A percentile compares a stretch with the other conserved stretches of the same genome.
Evolutionary conservation across 75 land plant species (phyloP).

Genomic region (Sequoiadendron giganteum): DNA sequence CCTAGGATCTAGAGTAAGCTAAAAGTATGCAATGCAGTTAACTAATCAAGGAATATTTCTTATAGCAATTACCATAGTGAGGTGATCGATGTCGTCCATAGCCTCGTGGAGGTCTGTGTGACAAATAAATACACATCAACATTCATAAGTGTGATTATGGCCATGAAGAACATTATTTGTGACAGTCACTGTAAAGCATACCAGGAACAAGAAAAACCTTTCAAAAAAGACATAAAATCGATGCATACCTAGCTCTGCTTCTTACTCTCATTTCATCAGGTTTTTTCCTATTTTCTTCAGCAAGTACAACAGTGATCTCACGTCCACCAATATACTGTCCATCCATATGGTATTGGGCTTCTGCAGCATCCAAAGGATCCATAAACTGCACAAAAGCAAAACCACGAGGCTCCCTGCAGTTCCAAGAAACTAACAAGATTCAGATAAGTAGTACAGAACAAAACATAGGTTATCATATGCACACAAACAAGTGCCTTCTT

Average conservation of each 20-base stretch:
- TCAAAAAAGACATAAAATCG: not conserved
- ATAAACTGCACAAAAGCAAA: constrained; percentile 85
- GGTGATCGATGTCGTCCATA: constrained; percentile 9
- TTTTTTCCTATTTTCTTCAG: constrained; percentile 72
- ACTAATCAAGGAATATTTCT: not conserved
- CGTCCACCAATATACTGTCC: constrained; percentile 61
- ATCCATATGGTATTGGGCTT: constrained; percentile 73
- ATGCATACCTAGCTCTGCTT: constrained; percentile 39
- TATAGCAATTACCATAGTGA: not conserved
- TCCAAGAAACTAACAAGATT: not conserved
- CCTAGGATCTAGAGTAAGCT: not conserved
- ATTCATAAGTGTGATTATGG: not conserved
- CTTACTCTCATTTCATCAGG: constrained; percentile 72
- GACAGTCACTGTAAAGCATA: not conserved
- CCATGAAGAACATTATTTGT: not conserved
- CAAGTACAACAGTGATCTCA: constrained; percentile 77
- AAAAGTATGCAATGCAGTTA: not conserved
- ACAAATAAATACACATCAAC: not conserved
- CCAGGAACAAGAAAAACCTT: no score
- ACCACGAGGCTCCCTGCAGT: constrained; percentile 76
- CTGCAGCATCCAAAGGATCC: constrained; percentile 67
- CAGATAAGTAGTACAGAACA: not conserved
- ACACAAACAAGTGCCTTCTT: not conserved
- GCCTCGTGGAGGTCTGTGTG: not conserved
- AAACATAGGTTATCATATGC: not conserved